phyloP scores from a whole-genome alignment of 2,329 filamentous ascomycete genomes.

The Colletotrichum lupini region DNA sequence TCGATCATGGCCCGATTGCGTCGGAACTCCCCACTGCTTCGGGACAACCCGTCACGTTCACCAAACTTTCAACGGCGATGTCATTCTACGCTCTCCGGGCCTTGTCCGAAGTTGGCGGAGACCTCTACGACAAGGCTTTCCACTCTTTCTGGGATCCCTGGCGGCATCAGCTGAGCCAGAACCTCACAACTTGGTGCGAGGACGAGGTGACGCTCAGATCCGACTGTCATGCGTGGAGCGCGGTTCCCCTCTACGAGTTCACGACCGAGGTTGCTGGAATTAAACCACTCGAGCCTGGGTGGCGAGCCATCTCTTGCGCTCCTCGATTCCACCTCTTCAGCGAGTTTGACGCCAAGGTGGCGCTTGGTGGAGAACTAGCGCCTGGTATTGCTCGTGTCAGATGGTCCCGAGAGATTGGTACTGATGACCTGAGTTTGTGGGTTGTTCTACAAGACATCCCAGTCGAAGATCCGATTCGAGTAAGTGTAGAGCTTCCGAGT shows the following conservation, averaged over 20 bases:
- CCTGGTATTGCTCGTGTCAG: neutral
- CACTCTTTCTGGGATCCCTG: slow-evolving; percentile 37
- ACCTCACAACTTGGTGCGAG: slow-evolving; percentile 38
- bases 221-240: slow-evolving; percentile 40
- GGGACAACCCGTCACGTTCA: slow-evolving; percentile 16
- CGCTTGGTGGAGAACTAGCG: neutral
- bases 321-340: slow-evolving; percentile 17
- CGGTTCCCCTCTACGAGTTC: slow-evolving; percentile 38
- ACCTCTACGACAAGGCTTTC: slow-evolving; percentile 35
- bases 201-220: slow-evolving; percentile 36
- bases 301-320: slow-evolving; percentile 27
- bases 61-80: slow-evolving; percentile 30
- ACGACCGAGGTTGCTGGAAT: slow-evolving; percentile 37
- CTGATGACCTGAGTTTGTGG: neutral
- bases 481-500: neutral
- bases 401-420: neutral
- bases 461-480: neutral
- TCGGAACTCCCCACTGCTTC: neutral
- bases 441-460: neutral
- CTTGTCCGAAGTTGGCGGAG: slow-evolving; percentile 17
- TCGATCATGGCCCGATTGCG: neutral
- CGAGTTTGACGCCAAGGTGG: neutral
- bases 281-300: slow-evolving; percentile 29
- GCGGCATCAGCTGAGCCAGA: slow-evolving; percentile 27
- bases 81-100: slow-evolving; percentile 38